phyloP scores from a whole-genome alignment of 495 filamentous ascomycete genomes.

The Penicillium turbatum region DNA sequence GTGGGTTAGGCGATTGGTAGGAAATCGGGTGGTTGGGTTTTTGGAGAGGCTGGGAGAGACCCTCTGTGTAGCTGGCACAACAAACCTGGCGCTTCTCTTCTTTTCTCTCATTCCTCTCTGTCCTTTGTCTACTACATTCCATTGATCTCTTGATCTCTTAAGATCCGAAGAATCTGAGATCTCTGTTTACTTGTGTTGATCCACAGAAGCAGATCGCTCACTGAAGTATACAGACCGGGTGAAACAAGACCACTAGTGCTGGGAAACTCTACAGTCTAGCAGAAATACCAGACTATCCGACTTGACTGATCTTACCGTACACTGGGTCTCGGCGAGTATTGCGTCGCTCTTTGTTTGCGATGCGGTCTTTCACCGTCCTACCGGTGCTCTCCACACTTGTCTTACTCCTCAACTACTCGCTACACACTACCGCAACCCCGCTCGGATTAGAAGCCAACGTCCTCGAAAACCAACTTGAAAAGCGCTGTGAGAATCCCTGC shows the following conservation, averaged over 20 bases:
- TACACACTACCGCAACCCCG: slow-evolving; percentile 38
- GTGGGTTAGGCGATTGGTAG: slow-evolving; percentile 17
- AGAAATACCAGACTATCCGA: not conserved
- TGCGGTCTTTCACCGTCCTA: slow-evolving; percentile 29
- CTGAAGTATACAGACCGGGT: slow-evolving; percentile 1
- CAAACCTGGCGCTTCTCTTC: slow-evolving; percentile 9
- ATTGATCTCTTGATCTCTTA: slow-evolving; percentile 7
- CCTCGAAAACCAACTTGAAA: slow-evolving; percentile 34
- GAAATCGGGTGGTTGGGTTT: slow-evolving; percentile 48
- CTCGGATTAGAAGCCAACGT: slow-evolving; percentile 17
- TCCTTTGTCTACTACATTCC: slow-evolving; percentile 10
- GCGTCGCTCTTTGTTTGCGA: slow-evolving; percentile 18
- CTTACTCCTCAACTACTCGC: slow-evolving; percentile 20
- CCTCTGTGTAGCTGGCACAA: slow-evolving; percentile 16
- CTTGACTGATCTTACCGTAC: slow-evolving; percentile 3
- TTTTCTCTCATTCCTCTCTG: slow-evolving; percentile 15
- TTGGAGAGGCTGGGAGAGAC: slow-evolving; percentile 29
- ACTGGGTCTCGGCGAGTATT: not conserved
- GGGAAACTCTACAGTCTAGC: not conserved
- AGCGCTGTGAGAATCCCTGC: slow-evolving; percentile 61
- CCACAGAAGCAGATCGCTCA: not conserved
- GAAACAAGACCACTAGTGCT: slow-evolving; percentile 2
- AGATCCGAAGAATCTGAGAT: slow-evolving; percentile 1
- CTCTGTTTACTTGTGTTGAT: slow-evolving; percentile 1
- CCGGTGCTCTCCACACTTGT: slow-evolving; percentile 28